Percentiles rank a stretch among this genome's conserved stretches.
Evolutionary conservation across 2,329 filamentous ascomycete genomes (phyloP).

Genomic region (Cercospora sesami): DNA sequence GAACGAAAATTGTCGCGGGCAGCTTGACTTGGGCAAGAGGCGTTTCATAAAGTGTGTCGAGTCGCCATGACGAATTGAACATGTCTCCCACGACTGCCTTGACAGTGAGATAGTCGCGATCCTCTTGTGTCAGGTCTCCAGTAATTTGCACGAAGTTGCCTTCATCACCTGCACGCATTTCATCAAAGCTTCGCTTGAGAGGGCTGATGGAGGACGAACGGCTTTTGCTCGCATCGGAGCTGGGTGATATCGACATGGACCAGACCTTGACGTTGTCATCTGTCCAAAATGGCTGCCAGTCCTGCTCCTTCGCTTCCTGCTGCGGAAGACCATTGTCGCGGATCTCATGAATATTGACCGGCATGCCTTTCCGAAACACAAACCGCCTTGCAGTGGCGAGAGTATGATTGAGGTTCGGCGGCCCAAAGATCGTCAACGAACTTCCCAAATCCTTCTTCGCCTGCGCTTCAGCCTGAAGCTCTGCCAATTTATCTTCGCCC

Average conservation of each 20-base stretch:
- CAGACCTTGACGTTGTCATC: slow-evolving; percentile 81
- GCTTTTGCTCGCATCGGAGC: slow-evolving; percentile 8
- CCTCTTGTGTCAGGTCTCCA: slow-evolving; percentile 48
- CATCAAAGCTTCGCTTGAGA: slow-evolving; percentile 41
- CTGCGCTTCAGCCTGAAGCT: slow-evolving; percentile 37
- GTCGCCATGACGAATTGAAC: slow-evolving; percentile 74
- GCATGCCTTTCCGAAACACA: slow-evolving; percentile 80
- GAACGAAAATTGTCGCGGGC: slow-evolving; percentile 69
- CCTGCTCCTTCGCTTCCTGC: slow-evolving; percentile 29
- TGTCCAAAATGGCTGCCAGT: slow-evolving; percentile 63
- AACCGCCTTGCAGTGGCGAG: slow-evolving; percentile 82
- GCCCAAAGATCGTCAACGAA: slow-evolving; percentile 70
- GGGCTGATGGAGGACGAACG: slow-evolving; percentile 28
- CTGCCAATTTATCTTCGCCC: slow-evolving; percentile 30
- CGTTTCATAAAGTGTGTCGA: slow-evolving; percentile 68
- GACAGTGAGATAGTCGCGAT: slow-evolving; percentile 45
- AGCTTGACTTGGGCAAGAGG: slow-evolving; percentile 66
- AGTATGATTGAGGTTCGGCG: slow-evolving; percentile 74
- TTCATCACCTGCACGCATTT: slow-evolving; percentile 38
- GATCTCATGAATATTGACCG: slow-evolving; percentile 70
- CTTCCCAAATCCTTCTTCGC: slow-evolving; percentile 38
- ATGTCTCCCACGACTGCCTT: slow-evolving; percentile 68
- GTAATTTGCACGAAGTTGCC: slow-evolving; percentile 27
- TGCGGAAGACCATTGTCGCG: slow-evolving; percentile 38
- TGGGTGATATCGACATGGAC: slow-evolving; percentile 65